A percentile compares a stretch with the other conserved stretches of the same genome.
Conservation (phyloP, 129 eudicot species). For the Apium graveolens region DNA sequence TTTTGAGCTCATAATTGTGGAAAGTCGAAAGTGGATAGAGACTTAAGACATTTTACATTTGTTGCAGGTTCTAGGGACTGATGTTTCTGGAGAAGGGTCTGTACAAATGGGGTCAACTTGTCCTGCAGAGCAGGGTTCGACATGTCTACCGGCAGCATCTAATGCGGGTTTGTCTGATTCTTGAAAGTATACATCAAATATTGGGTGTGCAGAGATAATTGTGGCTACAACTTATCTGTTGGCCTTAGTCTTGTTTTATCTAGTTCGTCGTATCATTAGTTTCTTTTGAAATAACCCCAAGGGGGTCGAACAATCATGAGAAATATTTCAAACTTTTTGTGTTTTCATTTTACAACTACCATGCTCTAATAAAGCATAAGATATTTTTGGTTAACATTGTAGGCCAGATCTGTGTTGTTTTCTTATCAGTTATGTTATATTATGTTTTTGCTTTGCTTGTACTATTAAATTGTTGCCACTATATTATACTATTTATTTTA, state of each 20-base stretch:
- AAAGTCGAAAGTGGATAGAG: neutral
- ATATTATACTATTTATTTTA: no score
- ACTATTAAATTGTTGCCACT: no score
- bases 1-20: neutral
- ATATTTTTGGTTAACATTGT: no score
- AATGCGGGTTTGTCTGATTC: conserved; percentile 1
- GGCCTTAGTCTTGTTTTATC: neutral
- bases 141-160: neutral
- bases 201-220: neutral
- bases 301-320: neutral
- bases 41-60: neutral
- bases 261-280: neutral
- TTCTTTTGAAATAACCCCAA: neutral
- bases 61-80: neutral
- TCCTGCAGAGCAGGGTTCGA: neutral
- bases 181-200: neutral
- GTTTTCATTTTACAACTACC: neutral
- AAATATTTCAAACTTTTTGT: neutral
- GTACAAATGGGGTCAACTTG: neutral
- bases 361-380: neutral
- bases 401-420: neutral
- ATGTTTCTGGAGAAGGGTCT: neutral
- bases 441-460: no score
- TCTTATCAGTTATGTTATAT: neutral
- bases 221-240: neutral